phyloP scores from a whole-genome alignment of 2,329 filamentous ascomycete genomes.

The Pestalotiopsis sp. region DNA sequence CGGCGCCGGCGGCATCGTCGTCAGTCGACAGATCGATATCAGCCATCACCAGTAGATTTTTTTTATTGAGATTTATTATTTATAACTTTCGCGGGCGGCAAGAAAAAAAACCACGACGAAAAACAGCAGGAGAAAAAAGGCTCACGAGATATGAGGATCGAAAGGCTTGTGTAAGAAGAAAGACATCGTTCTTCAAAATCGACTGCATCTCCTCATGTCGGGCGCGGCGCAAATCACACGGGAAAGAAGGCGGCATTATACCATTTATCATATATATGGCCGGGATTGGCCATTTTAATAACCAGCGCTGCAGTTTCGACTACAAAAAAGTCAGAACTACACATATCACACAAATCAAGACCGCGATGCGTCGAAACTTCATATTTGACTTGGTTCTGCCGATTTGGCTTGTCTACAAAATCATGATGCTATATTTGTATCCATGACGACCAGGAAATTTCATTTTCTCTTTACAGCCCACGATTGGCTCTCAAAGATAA shows the following conservation, averaged over 20 bases:
- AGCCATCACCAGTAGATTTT: background rate
- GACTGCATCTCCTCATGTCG: background rate
- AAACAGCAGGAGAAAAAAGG: background rate
- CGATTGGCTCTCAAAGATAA: too few relatives aligned
- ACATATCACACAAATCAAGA: background rate
- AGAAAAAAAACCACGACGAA: too few relatives aligned
- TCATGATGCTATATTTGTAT: too few relatives aligned
- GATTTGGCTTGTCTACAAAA: background rate
- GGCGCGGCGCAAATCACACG: background rate
- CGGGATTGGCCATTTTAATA: background rate
- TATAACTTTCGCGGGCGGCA: too few relatives aligned
- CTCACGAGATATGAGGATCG: background rate
- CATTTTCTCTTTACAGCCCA: too few relatives aligned
- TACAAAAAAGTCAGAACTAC: background rate
- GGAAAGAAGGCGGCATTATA: background rate
- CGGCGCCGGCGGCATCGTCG: conserved; percentile 12
- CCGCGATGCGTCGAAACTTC: background rate
- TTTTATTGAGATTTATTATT: too few relatives aligned
- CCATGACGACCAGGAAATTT: too few relatives aligned
- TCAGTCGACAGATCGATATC: conserved; percentile 17
- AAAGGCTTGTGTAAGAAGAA: background rate
- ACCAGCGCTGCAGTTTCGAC: background rate
- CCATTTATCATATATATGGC: background rate
- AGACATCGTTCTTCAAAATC: background rate
- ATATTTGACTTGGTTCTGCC: background rate